Evolutionary conservation across 306 rosid genomes (phyloP).

Genomic region (Citrullus amarus): DNA sequence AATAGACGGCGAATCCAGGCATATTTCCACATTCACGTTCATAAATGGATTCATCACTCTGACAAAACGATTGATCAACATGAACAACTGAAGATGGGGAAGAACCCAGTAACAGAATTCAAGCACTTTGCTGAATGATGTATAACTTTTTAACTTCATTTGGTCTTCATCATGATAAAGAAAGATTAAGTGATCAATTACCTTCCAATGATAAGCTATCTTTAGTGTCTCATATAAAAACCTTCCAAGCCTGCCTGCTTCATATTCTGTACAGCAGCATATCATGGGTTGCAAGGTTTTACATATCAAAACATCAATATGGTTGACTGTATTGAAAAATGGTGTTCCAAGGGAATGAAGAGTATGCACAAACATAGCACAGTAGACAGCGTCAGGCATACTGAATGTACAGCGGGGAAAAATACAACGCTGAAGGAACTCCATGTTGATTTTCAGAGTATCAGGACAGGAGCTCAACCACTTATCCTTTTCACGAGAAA

Average conservation of each 20-base stretch:
- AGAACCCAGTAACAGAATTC: background rate
- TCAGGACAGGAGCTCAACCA: slow-evolving; percentile 98
- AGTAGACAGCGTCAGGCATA: slow-evolving; percentile 97
- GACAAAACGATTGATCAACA: slow-evolving; percentile 15
- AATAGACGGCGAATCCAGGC: slow-evolving; percentile 99
- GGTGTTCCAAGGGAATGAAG: slow-evolving; percentile 99
- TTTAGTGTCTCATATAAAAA: slow-evolving; percentile 85
- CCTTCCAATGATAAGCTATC: slow-evolving; percentile 98
- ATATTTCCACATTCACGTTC: slow-evolving; percentile 98
- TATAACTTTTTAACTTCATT: background rate
- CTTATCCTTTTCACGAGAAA: slow-evolving; percentile 79
- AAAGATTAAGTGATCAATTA: slow-evolving; percentile 17
- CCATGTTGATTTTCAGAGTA: slow-evolving; percentile 94
- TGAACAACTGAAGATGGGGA: background rate
- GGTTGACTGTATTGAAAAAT: slow-evolving; percentile 96
- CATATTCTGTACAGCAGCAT: slow-evolving; percentile 97
- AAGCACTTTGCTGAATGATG: background rate
- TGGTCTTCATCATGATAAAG: background rate
- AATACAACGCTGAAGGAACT: slow-evolving; percentile 97
- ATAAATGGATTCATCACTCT: slow-evolving; percentile 94
- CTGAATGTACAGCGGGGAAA: slow-evolving; percentile 99
- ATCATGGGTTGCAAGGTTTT: slow-evolving; percentile 98
- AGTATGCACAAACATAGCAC: slow-evolving; percentile 94
- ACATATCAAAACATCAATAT: slow-evolving; percentile 89
- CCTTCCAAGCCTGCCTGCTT: slow-evolving; percentile 95